Conservation (phyloP, 2,329 filamentous ascomycete species). For the Penicillium sp. region DNA sequence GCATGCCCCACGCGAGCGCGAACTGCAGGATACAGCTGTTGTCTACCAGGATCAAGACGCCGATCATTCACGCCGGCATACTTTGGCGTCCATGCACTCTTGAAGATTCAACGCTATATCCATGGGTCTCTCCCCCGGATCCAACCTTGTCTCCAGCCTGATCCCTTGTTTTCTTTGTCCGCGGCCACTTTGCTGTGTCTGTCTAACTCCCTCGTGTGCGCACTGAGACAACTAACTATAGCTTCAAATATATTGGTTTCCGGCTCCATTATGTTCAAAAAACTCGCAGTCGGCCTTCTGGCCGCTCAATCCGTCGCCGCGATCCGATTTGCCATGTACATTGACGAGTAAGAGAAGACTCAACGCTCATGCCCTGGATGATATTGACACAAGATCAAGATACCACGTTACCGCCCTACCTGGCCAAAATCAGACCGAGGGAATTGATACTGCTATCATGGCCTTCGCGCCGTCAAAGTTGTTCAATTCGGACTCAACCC, state of each 20-base stretch:
- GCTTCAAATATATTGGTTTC: neutral
- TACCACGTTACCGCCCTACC: conserved; percentile 45
- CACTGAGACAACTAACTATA: neutral
- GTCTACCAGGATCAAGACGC: neutral
- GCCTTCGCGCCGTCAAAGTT: conserved; percentile 55
- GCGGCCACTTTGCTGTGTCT: conserved; percentile 5
- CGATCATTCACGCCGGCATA: conserved; percentile 13
- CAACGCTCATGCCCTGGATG: too few species aligned
- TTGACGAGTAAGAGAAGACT: conserved; percentile 45
- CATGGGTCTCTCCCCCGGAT: neutral
- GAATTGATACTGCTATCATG: conserved; percentile 58
- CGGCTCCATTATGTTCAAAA: conserved; percentile 27
- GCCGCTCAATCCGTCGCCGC: conserved; percentile 30
- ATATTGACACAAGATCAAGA: conserved; percentile 29
- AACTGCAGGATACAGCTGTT: neutral
- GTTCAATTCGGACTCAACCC: conserved; percentile 50
- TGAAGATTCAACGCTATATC: conserved; percentile 7
- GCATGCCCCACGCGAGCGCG: neutral
- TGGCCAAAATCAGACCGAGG: conserved; percentile 34
- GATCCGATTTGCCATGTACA: conserved; percentile 47
- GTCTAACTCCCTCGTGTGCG: neutral
- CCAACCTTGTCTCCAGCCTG: too few species aligned
- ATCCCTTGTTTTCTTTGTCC: neutral
- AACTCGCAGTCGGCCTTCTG: conserved; percentile 31
- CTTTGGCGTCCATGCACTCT: neutral